Evolutionary conservation across 2,329 filamentous ascomycete genomes (phyloP).

Genomic region (Aureobasidium vineae): DNA sequence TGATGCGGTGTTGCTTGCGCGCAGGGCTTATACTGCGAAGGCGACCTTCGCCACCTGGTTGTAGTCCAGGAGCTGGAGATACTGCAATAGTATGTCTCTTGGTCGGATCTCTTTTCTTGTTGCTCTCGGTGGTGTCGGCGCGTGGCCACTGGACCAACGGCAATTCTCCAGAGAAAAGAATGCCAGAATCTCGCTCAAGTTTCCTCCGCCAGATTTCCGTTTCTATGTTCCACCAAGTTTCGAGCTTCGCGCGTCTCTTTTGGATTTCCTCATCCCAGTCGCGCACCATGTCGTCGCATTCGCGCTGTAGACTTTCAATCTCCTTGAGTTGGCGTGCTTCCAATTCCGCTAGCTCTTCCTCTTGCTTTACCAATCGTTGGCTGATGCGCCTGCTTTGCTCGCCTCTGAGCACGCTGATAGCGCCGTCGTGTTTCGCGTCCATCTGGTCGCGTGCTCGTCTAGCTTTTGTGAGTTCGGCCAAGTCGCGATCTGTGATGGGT

Average conservation of each 20-base stretch:
- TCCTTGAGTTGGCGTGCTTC: slow-evolving; percentile 38
- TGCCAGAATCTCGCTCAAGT: slow-evolving; percentile 9
- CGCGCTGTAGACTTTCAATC: slow-evolving; percentile 26
- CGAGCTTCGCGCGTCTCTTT: slow-evolving; percentile 12
- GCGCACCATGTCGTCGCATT: slow-evolving; percentile 16
- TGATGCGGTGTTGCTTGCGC: slow-evolving; percentile 21
- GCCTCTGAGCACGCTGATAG: slow-evolving; percentile 49
- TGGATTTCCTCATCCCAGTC: slow-evolving; percentile 21
- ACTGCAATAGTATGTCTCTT: slow-evolving; percentile 14
- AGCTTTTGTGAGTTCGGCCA: slow-evolving; percentile 45
- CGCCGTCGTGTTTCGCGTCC: slow-evolving; percentile 45
- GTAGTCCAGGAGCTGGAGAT: background rate
- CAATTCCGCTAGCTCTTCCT: slow-evolving; percentile 42
- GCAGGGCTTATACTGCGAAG: background rate
- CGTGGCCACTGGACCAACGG: slow-evolving; percentile 12
- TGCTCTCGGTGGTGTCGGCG: background rate
- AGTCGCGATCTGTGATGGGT: slow-evolving; percentile 47
- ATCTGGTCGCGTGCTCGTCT: slow-evolving; percentile 42
- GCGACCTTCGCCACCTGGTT: background rate
- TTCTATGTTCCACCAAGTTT: slow-evolving; percentile 29
- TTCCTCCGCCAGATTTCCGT: slow-evolving; percentile 29
- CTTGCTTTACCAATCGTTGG: slow-evolving; percentile 41
- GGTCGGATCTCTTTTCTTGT: background rate
- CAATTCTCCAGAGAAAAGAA: slow-evolving; percentile 7
- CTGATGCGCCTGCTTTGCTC: slow-evolving; percentile 45